Base-by-base conservation (phyloP, 768 basidiomycete genomes). In the Crucibulum laeve region DNA sequence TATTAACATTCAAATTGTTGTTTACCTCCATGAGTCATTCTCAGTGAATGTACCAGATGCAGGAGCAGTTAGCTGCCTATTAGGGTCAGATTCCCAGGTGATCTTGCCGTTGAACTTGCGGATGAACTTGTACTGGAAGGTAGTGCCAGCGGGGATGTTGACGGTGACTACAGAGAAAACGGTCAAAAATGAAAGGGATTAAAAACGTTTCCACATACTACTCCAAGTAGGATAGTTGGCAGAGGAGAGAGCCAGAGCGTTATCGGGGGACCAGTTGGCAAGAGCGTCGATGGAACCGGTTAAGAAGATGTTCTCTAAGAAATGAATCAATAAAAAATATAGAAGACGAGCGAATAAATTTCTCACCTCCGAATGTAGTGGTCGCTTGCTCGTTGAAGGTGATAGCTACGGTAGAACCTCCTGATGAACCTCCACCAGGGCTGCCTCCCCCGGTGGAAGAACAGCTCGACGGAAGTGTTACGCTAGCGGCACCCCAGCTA, bases 41-140 rank as follows among this genome's bases (percentile, higher is more conserved):
- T 61, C 34, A 11, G 54, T 64, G 47, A 50, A 53, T 14, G 62
- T 53, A 1, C 75, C 77, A 21, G 60, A 62, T 0, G 66, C 58
- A 1, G 73, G 75, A 8, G 82, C 80, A 0, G 67, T 76, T 53
- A 80, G 56, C 22, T 51, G 53, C 47, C 70, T 74, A 56, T 85
- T 84, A 23, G 84, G 82, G 55, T 82, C 84, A 4, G 64, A 58
- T 62, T 87, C 82, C 87, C 86, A 89, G 10, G 76, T 82, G 26
- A 83, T 67, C 7, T 54, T 53, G 3, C 74, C 80, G 40, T 77
- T 78, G 55, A 62, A 47, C 45, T 72, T 83, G 43, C 77, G 68
- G 53, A 87, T 75, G 55, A 83, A 88, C 63, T 88, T 88, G 71
- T 88, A 88, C 59, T 86, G 61, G 42, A 88, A 65, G 32, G 46